Conservation (phyloP, 176 grass and related monocot genomes). For the Musa itinerans region DNA sequence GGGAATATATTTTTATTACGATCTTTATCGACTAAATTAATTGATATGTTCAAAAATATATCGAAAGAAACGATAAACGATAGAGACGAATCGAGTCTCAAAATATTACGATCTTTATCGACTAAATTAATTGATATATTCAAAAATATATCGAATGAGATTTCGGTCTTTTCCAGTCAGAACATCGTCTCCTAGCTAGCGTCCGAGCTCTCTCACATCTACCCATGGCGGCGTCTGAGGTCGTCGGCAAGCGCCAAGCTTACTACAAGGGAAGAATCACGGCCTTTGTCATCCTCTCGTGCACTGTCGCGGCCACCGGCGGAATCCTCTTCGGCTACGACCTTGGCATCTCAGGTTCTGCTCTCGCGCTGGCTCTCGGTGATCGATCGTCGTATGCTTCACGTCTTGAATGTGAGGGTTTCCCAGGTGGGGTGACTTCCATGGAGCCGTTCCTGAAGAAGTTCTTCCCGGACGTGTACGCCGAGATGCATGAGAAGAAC, state of each 20-base stretch:
- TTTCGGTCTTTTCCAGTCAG: too few relatives aligned
- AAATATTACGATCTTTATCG: too few relatives aligned
- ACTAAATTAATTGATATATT: too few relatives aligned
- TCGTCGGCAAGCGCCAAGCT: background rate
- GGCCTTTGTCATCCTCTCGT: conserved; percentile 56
- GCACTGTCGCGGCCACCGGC: conserved; percentile 65
- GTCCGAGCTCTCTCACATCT: background rate
- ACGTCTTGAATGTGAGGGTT: background rate
- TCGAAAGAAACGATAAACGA: too few relatives aligned
- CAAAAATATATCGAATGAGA: too few relatives aligned
- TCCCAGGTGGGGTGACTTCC: conserved; percentile 43
- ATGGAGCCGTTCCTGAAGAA: conserved; percentile 66
- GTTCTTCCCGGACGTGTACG: conserved; percentile 73
- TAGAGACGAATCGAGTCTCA: too few relatives aligned
- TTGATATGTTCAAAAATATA: too few relatives aligned
- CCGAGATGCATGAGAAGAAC: conserved; percentile 29
- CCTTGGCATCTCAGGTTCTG: conserved; percentile 73
- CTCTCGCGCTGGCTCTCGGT: too few relatives aligned
- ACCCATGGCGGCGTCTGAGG: background rate
- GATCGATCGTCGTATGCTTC: conserved; percentile 1
- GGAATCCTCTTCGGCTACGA: conserved; percentile 94
- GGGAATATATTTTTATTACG: too few relatives aligned
- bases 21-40: too few relatives aligned
- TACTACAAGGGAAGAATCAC: conserved; percentile 60
- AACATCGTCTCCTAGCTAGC: too few relatives aligned